Conservation (phyloP, 768 basidiomycete genomes). For the Clitopilus hobsonii region DNA sequence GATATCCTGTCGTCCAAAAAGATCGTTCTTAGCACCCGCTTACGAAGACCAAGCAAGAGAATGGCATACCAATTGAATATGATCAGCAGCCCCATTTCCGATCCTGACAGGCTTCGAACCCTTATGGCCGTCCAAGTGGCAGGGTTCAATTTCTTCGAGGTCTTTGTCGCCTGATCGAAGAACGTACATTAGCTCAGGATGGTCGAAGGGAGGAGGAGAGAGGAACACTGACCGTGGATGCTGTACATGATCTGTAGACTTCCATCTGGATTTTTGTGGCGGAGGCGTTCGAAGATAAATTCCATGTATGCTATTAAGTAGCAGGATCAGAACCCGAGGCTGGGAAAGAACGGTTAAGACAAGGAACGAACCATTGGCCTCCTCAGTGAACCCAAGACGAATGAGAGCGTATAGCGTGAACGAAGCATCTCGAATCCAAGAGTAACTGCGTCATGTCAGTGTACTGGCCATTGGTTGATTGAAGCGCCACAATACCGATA, state of each 20-base stretch:
- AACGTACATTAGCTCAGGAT: not conserved
- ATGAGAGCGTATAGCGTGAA: slow-evolving; percentile 96
- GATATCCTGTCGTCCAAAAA: too few relatives aligned
- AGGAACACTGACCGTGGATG: slow-evolving; percentile 62
- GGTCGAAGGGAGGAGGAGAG: not conserved
- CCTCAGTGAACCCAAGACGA: slow-evolving; percentile 89
- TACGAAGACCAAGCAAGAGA: too few relatives aligned
- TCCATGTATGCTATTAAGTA: slow-evolving; percentile 69
- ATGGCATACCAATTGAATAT: slow-evolving; percentile 78
- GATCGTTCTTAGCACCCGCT: too few relatives aligned
- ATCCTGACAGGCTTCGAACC: slow-evolving; percentile 84
- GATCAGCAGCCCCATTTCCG: slow-evolving; percentile 94
- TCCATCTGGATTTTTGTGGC: slow-evolving; percentile 84
- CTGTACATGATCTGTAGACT: slow-evolving; percentile 97
- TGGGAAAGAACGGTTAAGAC: not conserved
- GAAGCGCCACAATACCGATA: slow-evolving; percentile 41
- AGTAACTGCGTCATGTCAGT: slow-evolving; percentile 48
- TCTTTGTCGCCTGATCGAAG: slow-evolving; percentile 66
- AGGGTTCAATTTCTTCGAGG: slow-evolving; percentile 77
- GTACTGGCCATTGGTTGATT: not conserved
- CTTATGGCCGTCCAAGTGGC: slow-evolving; percentile 86
- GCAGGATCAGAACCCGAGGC: not conserved
- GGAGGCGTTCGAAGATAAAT: slow-evolving; percentile 81
- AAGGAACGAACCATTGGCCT: slow-evolving; percentile 79
- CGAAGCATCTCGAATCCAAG: slow-evolving; percentile 93